A percentile compares a stretch with the other conserved stretches of the same genome.
Evolutionary conservation across 192 early-diverging fungal genomes (phyloP).

Genomic region (Mortierella antarctica): DNA sequence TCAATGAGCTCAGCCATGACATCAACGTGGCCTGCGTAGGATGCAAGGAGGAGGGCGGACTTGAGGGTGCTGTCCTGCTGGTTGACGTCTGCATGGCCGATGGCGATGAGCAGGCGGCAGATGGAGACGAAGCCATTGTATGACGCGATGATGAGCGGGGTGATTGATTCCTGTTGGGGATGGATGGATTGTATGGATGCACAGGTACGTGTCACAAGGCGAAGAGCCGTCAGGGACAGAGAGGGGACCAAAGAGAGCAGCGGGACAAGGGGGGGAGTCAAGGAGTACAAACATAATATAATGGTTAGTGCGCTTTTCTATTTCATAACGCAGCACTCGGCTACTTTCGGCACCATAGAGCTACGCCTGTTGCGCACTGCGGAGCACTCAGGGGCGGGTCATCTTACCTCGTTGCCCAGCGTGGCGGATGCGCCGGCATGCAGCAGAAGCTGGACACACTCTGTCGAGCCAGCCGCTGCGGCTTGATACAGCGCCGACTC

Average conservation of each 20-base stretch:
- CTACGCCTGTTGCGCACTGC: no score
- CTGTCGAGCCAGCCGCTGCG: slow-evolving; percentile 40
- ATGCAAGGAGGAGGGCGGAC: slow-evolving; percentile 48
- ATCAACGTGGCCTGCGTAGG: slow-evolving; percentile 50
- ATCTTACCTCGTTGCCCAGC: slow-evolving; percentile 52
- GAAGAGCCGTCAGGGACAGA: background rate
- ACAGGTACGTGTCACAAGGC: background rate
- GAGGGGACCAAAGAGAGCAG: background rate
- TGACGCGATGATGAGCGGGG: slow-evolving; percentile 75
- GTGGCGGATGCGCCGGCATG: slow-evolving; percentile 41
- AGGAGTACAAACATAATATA: background rate
- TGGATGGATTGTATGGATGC: background rate
- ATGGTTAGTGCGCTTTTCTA: no score
- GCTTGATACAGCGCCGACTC: slow-evolving; percentile 59
- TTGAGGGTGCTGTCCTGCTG: slow-evolving; percentile 56
- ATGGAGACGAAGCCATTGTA: slow-evolving; percentile 63
- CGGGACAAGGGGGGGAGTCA: background rate
- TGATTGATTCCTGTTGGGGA: slow-evolving; percentile 52
- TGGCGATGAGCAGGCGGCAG: slow-evolving; percentile 54
- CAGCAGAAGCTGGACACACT: slow-evolving; percentile 53
- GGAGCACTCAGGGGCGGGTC: no score
- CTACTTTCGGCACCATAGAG: no score
- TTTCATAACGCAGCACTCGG: no score
- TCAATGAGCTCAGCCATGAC: slow-evolving; percentile 39
- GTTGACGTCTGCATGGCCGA: slow-evolving; percentile 55